Base-by-base conservation (phyloP, 768 basidiomycete species). In the Saitozyma podzolica region DNA sequence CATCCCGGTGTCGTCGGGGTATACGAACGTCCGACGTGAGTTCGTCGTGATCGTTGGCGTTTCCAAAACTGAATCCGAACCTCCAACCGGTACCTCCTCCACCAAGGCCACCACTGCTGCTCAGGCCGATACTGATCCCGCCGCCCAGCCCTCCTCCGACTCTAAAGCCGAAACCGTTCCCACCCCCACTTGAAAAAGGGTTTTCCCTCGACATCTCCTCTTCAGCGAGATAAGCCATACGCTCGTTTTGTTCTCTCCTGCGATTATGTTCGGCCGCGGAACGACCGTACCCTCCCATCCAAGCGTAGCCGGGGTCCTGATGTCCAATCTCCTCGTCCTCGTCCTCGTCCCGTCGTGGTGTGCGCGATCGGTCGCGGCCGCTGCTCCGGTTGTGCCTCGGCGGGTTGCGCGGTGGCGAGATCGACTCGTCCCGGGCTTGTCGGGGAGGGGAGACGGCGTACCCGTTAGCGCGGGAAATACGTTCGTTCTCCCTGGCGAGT, bases 241-340 rank as follows among this genome's bases (percentile, higher is more conserved):
- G 45, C 45, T 47, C 45, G 45, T 17, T 47, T 47, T 17, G n/a
- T 47, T 17, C n/a, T 47, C 13, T 47, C 13, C 13, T 13, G 45
- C 13, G n/a, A 11, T 17, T 47, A 13, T 11, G 13, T 47, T 47
- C n/a, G 13, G 45, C 45, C 2, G 45, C 45, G 11, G 45, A 11
- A 17, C 11, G 11, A 17, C 51, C 68, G 42, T 53, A 50, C 13
- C 58, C 58, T 7, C 68, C 63, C 65, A 63, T 89, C 67, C 91
- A 80, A 43, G 81, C 20, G 17, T 53, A 56, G 8, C 19, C 59
- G n/a, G 40, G 29, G 16, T 13, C 47, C 37, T 49, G 11, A 49
- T 13, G 6, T 49, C 20, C 42, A 29, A 37, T 9, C 47, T 48
- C 74, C 89, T 48, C 64, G 16, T 55, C 40, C 29, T 62, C 68